Evolutionary conservation across 148 eudicot species (phyloP).

Genomic region (Silene conica): DNA sequence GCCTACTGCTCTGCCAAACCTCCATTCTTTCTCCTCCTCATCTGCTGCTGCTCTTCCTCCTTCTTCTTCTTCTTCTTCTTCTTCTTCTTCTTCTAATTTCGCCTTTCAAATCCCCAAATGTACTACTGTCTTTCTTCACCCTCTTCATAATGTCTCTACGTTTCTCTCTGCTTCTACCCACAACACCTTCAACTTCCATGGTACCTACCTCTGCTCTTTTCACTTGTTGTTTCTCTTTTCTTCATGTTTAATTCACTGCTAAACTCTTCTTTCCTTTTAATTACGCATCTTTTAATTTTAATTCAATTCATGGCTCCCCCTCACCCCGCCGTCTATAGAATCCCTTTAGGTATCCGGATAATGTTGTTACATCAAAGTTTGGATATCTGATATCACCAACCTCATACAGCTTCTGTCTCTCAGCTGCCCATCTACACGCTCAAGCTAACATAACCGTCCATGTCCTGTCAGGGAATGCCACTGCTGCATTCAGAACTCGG

Average conservation of each 20-base stretch:
- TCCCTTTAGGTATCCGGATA: not conserved
- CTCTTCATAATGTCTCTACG: not conserved
- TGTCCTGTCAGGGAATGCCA: too few species aligned
- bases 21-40: too few species aligned
- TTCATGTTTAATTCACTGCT: not conserved
- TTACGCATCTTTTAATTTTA: too few species aligned
- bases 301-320: too few species aligned
- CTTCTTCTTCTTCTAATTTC: conserved; percentile 3
- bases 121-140: not conserved
- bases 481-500: too few species aligned
- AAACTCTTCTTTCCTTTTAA: too few species aligned
- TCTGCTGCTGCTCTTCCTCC: too few species aligned
- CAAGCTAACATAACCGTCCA: too few species aligned
- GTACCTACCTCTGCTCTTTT: not conserved
- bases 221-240: not conserved
- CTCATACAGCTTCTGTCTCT: too few species aligned
- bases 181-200: not conserved
- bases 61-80: not conserved
- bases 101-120: not conserved
- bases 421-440: too few species aligned
- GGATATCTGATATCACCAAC: not conserved
- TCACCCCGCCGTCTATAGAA: too few species aligned
- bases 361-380: not conserved
- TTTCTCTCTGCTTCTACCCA: not conserved
- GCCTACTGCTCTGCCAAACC: too few species aligned